Evolutionary conservation across 768 basidiomycete species (phyloP), one percentile per base, ranked within the genome.

Genomic region (Collybia sordida): DNA sequence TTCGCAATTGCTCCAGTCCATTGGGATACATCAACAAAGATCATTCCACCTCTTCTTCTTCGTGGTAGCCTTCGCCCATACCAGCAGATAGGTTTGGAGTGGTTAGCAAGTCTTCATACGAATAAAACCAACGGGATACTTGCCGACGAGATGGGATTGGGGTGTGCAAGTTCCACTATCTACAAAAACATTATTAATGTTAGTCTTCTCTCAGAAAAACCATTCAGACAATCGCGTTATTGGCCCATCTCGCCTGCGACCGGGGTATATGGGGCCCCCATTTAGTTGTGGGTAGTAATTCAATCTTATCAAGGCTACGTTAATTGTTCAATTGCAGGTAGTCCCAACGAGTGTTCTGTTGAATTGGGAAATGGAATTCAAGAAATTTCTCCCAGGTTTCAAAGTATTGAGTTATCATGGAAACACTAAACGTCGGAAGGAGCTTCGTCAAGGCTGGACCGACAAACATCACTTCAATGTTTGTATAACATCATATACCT

Each of bases 281-380:
- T 73, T 77, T 98, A 6, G 88, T 99, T 58, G 83, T 83, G 62
- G 54, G 81, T 59, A 15, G 56, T 45, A 22, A 35, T 3, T 8
- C 5, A n/a, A 3, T 35, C 34, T 49, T 3, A 22, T 36, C 44
- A 31, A 9, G 14, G 35, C 42, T 47, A 44, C 31, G 36, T 47
- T 21, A 21, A 50, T 22, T 73, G 71, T 15, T 46, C 49, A n/a
- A 23, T 23, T 42, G 1, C 58, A 86, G 83, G 83, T 96, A 59
- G 90, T 86, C 49, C 97, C 97, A 0, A 91, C 96, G 8, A 93
- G 92, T 48, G 96, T 98, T 15, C 74, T 98, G 37, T 73, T 96
- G 48, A 97, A 97, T 65, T 98, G 94, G 95, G 87, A 91, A 63
- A 89, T 92, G 86, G 95, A 98, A 64, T 97, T 97, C 73, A 90